These are phyloP conservation scores for Mariannaea sp. DNA, from an alignment of 2,329 filamentous ascomycete species.

Conservation along the genomic window DNA sequence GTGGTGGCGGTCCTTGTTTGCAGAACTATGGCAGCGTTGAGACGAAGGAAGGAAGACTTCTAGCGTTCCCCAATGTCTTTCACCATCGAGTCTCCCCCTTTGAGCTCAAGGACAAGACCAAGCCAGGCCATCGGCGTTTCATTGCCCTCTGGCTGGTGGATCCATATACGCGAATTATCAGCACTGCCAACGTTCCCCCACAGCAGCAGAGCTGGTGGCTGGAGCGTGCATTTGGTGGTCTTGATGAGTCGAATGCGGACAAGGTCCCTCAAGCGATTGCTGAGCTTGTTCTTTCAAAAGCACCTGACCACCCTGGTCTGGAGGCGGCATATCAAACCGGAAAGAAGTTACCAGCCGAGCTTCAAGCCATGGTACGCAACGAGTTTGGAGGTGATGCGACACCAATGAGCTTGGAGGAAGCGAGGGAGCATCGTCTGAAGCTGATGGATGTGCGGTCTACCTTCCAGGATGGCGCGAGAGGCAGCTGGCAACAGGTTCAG, in stretches of 20 bases:
- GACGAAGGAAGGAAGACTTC: constrained; percentile 23
- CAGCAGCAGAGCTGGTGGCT: constrained; percentile 42
- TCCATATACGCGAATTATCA: constrained; percentile 46
- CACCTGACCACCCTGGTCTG: neutral
- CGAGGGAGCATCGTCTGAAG: constrained; percentile 22
- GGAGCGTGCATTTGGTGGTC: constrained; percentile 15
- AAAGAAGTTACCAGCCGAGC: constrained; percentile 12
- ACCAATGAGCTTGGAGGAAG: constrained; percentile 26
- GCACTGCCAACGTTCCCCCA: constrained; percentile 42
- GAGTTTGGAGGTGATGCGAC: neutral
- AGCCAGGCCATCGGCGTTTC: constrained; percentile 57
- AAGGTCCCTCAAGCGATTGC: constrained; percentile 12
- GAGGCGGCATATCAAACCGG: neutral
- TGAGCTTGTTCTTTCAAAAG: neutral
- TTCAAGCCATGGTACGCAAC: constrained; percentile 14
- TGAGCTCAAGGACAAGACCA: constrained; percentile 50
- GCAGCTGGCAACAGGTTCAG: accelerated
- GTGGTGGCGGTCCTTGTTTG: constrained; percentile 35
- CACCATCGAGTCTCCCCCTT: constrained; percentile 45
- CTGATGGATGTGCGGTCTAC: constrained; percentile 20
- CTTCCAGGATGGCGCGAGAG: neutral
- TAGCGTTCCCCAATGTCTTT: constrained; percentile 31
- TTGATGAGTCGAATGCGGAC: neutral
- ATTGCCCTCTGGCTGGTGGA: constrained; percentile 60
- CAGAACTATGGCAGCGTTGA: constrained; percentile 29